phyloP scores from a whole-genome alignment of 2,329 filamentous ascomycete genomes.

The Aspergillus persii region DNA sequence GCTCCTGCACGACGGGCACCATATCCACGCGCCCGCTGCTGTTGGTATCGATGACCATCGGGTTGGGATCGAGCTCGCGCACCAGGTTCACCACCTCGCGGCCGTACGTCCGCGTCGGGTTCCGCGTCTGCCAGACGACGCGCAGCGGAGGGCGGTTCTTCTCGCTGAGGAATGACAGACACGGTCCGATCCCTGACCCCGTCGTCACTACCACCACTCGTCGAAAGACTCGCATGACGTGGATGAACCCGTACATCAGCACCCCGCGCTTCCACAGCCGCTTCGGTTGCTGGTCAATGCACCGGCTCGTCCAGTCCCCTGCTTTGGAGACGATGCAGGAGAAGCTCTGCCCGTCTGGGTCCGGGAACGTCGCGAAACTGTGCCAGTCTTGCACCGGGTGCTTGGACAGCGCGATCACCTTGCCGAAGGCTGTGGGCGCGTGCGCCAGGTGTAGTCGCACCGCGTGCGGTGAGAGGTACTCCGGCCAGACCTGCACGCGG shows the following conservation, averaged over 20 bases:
- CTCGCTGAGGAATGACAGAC: slow-evolving; percentile 60
- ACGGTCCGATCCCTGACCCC: slow-evolving; percentile 70
- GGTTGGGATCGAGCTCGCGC: slow-evolving; percentile 56
- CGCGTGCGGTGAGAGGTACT: slow-evolving; percentile 70
- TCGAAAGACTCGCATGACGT: slow-evolving; percentile 64
- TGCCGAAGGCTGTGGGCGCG: slow-evolving; percentile 57
- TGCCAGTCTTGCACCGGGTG: slow-evolving; percentile 70
- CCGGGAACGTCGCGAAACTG: slow-evolving; percentile 71
- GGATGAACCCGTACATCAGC: slow-evolving; percentile 65
- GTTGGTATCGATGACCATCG: slow-evolving; percentile 68
- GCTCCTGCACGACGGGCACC: slow-evolving; percentile 53
- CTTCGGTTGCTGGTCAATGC: slow-evolving; percentile 61
- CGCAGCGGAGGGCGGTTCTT: slow-evolving; percentile 45
- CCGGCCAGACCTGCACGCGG: slow-evolving; percentile 62
- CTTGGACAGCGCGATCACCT: slow-evolving; percentile 60
- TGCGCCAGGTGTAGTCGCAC: slow-evolving; percentile 68
- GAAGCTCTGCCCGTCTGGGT: slow-evolving; percentile 57
- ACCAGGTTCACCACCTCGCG: slow-evolving; percentile 56
- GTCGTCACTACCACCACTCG: slow-evolving; percentile 67
- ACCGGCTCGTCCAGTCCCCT: slow-evolving; percentile 69
- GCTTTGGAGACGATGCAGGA: slow-evolving; percentile 70
- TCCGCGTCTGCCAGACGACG: slow-evolving; percentile 67
- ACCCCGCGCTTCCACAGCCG: slow-evolving; percentile 67
- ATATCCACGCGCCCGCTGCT: slow-evolving; percentile 61
- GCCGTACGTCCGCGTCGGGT: slow-evolving; percentile 63